These are phyloP conservation scores for Ramularia endophylla DNA, from an alignment of 2,329 filamentous ascomycete species.

Conservation along the genomic window DNA sequence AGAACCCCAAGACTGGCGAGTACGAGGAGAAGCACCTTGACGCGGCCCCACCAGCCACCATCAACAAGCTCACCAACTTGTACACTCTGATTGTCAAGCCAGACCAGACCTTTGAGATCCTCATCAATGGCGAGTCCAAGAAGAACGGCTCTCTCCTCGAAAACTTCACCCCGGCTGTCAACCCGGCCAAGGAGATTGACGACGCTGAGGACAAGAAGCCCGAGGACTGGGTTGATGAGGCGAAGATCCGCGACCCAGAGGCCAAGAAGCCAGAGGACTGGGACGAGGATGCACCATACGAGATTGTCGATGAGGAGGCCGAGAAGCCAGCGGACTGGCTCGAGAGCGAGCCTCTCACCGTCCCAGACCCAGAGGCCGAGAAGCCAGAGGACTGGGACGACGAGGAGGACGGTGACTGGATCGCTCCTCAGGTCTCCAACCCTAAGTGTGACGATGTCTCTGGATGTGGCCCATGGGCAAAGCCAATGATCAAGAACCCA, in stretches of 20 bases:
- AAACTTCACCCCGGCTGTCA: constrained; percentile 89
- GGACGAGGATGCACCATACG: constrained; percentile 96
- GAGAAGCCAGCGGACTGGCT: constrained; percentile 94
- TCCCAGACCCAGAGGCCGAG: constrained; percentile 88
- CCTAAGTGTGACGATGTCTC: constrained; percentile 90
- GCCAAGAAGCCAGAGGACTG: constrained; percentile 97
- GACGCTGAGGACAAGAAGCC: constrained; percentile 92
- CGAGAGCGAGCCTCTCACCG: constrained; percentile 72
- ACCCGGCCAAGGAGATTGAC: constrained; percentile 91
- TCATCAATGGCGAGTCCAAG: constrained; percentile 81
- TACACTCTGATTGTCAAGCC: constrained; percentile 97
- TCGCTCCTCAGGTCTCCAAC: constrained; percentile 84
- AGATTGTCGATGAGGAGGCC: constrained; percentile 91
- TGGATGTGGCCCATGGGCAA: constrained; percentile 89
- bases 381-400: constrained; percentile 99
- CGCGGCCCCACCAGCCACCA: constrained; percentile 75
- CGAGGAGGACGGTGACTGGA: constrained; percentile 98
- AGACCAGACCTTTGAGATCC: constrained; percentile 91
- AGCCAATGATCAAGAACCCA: constrained; percentile 90
- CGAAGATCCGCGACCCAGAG: constrained; percentile 84
- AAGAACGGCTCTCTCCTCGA: constrained; percentile 90
- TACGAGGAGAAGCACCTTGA: constrained; percentile 99
- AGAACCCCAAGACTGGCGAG: constrained; percentile 99
- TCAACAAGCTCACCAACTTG: constrained; percentile 85
- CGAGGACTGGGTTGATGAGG: constrained; percentile 89